Percentiles rank a stretch among this genome's conserved stretches.
Conservation (phyloP, 2,329 filamentous ascomycete genomes). For the Zymoseptoria brevis region DNA sequence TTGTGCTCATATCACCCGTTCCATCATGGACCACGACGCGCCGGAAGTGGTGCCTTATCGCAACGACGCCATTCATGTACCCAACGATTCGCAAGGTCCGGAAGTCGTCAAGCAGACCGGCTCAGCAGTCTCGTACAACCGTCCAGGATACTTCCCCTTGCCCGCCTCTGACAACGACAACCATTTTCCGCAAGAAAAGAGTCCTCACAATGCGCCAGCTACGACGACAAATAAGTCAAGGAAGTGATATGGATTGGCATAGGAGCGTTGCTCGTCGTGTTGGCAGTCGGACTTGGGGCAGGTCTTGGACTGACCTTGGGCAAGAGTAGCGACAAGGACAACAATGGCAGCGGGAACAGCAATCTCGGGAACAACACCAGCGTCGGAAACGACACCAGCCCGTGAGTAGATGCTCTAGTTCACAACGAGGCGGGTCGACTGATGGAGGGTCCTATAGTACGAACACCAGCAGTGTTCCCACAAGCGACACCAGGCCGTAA, state of each 20-base stretch:
- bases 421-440: background rate
- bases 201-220: background rate
- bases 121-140: background rate
- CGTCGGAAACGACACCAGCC: background rate
- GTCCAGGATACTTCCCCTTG: background rate
- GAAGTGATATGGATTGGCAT: slow-evolving; percentile 5
- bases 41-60: background rate
- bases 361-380: background rate
- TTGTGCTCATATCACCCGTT: background rate
- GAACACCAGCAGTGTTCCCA: background rate
- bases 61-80: slow-evolving; percentile 1
- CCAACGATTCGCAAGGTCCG: slow-evolving; percentile 1
- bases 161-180: background rate
- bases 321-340: background rate
- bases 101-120: background rate
- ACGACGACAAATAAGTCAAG: background rate
- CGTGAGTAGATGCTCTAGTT: background rate
- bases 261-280: slow-evolving; percentile 1
- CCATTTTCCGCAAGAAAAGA: background rate
- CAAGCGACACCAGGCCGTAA: background rate
- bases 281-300: slow-evolving; percentile 8
- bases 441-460: background rate
- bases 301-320: slow-evolving; percentile 5
- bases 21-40: background rate
- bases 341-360: background rate